Evolutionary conservation across 306 rosid genomes (phyloP), one percentile per base, ranked within the genome.

Genomic region (Leucaena leucocephala): DNA sequence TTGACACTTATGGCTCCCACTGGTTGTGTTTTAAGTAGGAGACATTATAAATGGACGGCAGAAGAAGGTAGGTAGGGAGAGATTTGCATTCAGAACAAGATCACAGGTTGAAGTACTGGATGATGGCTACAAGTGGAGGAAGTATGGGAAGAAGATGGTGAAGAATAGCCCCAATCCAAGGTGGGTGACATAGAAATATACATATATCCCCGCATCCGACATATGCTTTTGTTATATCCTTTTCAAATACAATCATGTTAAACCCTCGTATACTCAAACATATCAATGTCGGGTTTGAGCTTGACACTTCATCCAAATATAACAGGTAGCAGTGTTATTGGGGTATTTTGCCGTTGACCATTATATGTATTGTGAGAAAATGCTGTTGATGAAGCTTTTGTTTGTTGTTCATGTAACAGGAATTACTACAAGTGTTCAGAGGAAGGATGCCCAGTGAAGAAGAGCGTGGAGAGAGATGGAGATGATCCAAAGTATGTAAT

Each of bases 131-230:
- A n/a, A n/a, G n/a, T n/a, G n/a, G n/a, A 92, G 97, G 79, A 95
- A 95, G 87, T 95, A 95, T 42, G 98, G 98, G 70, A 95, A 95
- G 87, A 95, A 93, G 81, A 91, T 84, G 97, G 97, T 93, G 50
- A 95, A 95, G 85, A 90, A 90, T 88, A 91, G 86, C 85, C 92
- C 97, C n/a, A 86, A 95, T 85, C 99, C 99, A 40, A 67, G 72
- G 72, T 57, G 14, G 35, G 45, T 17, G 49, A n/a, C n/a, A n/a
- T n/a, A n/a, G n/a, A n/a, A n/a, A n/a, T n/a, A n/a, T n/a, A n/a
- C n/a, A n/a, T n/a, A n/a, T n/a, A n/a, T n/a, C n/a, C n/a, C n/a
- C n/a, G n/a, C n/a, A n/a, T n/a, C n/a, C n/a, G n/a, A n/a, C n/a
- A n/a, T n/a, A n/a, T n/a, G n/a, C n/a, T n/a, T n/a, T n/a, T n/a